A percentile compares a stretch with the other conserved stretches of the same genome.
phyloP scores from a whole-genome alignment of 2,329 filamentous ascomycete species.

The Shiraia sp. region DNA sequence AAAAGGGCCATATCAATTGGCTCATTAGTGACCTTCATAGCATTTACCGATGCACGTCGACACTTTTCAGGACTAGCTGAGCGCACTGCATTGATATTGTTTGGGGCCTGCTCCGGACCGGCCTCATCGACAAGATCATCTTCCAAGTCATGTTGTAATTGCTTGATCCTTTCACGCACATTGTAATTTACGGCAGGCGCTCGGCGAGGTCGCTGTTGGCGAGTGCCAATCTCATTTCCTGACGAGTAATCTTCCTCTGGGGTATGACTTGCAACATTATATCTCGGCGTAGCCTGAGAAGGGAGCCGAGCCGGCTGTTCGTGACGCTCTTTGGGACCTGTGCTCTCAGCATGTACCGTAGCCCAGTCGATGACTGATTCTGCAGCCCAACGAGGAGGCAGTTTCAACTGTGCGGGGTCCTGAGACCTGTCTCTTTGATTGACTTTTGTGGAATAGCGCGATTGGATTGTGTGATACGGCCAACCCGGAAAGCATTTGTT shows the following conservation, averaged over 20 bases:
- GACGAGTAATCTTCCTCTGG: constrained; percentile 23
- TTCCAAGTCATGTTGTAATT: neutral
- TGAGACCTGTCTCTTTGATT: constrained; percentile 31
- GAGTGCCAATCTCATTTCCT: constrained; percentile 16
- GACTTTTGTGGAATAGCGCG: constrained; percentile 29
- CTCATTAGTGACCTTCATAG: constrained; percentile 18
- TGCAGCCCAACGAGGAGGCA: constrained; percentile 31
- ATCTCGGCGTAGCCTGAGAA: neutral
- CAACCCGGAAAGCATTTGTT: constrained; percentile 38
- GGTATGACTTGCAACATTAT: constrained; percentile 1
- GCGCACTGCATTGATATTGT: neutral
- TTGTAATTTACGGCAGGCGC: constrained; percentile 32
- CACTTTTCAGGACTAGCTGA: constrained; percentile 20
- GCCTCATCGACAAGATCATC: constrained; percentile 8
- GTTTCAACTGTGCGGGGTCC: constrained; percentile 23
- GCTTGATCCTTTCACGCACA: constrained; percentile 21
- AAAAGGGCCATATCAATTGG: constrained; percentile 25
- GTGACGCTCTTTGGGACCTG: constrained; percentile 5
- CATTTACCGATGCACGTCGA: constrained; percentile 7
- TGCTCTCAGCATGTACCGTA: constrained; percentile 11
- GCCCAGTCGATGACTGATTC: constrained; percentile 31
- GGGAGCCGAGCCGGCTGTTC: neutral
- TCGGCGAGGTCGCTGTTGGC: constrained; percentile 24
- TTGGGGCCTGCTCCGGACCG: neutral
- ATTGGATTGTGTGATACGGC: constrained; percentile 25